Base-by-base conservation (phyloP, 2,329 filamentous ascomycete genomes). In the Lanzia echinophila region DNA sequence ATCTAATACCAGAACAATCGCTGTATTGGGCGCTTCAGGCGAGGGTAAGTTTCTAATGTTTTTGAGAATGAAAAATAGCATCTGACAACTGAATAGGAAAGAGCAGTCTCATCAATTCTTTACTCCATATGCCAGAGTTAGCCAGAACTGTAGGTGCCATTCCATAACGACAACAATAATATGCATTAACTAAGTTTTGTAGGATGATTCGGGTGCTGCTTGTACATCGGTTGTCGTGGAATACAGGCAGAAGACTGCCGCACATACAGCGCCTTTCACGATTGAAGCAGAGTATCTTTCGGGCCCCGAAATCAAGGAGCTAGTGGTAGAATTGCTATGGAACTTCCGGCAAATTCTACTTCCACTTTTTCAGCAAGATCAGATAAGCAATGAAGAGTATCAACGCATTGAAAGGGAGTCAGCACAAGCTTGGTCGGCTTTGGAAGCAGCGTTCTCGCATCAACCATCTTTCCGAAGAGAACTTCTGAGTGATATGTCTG, bases 191-290 rank as follows among this genome's bases (percentile, higher is more conserved):
- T n/a, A n/a, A n/a, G n/a, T n/a, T n/a, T n/a, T n/a, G n/a, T 15
- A 65, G 63, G 62, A 63, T 22, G 68, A 69, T 32, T 64, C 63
- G 17, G 68, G 68, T 20, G 64, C 63, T 1, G 67, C 68, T 15
- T 70, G 68, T 32, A 71, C 69, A 12, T 66, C 67, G 0, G 62
- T 71, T 6, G 65, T 69, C 6, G 71, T 66, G 12, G 68, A 71
- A 44, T 71, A 70, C 56, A 58, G 64, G 8, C 67, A 68, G 39
- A 68, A 65, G 50, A 58, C 44, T 34, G 46, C 31, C 6, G 39
- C 59, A 0, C 65, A 70, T 32, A 55, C 11, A 1, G 58, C 51
- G 1, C 63, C 63, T 12, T 66, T 70, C 20, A 62, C 60, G 1
- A 68, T 71, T 24, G 64, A 68, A 52, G 65, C 65, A 1, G 64